Percentiles rank a stretch among this genome's conserved stretches.
These are phyloP conservation scores for Russula lepida DNA, from an alignment of 768 basidiomycete species.

Conservation along the genomic window DNA sequence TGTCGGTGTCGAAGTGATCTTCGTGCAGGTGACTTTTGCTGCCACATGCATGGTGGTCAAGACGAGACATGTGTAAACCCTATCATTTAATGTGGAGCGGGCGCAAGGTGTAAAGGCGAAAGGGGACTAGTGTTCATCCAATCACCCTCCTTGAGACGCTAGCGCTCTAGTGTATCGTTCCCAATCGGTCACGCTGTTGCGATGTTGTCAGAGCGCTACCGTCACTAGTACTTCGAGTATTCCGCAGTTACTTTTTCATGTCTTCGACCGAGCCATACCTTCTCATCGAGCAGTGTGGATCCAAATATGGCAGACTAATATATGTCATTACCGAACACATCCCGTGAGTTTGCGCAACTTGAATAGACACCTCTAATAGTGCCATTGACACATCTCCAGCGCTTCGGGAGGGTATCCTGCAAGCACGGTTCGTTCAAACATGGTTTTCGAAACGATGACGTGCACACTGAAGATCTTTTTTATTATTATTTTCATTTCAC, in stretches of 20 bases:
- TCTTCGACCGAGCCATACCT: slow-evolving; percentile 29
- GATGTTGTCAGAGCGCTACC: slow-evolving; percentile 15
- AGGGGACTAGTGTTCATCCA: slow-evolving; percentile 4
- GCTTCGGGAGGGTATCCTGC: slow-evolving; percentile 28
- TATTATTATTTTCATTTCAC: not conserved
- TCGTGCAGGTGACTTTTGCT: slow-evolving; percentile 5
- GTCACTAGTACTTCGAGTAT: slow-evolving; percentile 15
- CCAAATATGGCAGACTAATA: slow-evolving; percentile 35
- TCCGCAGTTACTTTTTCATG: slow-evolving; percentile 19
- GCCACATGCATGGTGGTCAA: not conserved
- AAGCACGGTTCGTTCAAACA: slow-evolving; percentile 27
- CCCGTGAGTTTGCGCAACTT: slow-evolving; percentile 29
- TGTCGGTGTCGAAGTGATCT: slow-evolving; percentile 4
- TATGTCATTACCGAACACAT: slow-evolving; percentile 37
- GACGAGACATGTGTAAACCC: slow-evolving; percentile 7
- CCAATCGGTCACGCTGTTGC: slow-evolving; percentile 13
- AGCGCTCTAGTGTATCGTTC: slow-evolving; percentile 12
- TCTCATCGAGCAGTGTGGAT: slow-evolving; percentile 36
- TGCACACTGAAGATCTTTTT: slow-evolving; percentile 15
- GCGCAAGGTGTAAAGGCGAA: not conserved
- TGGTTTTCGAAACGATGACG: not conserved
- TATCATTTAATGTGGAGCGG: slow-evolving; percentile 6
- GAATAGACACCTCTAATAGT: not conserved
- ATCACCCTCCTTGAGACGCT: slow-evolving; percentile 5
- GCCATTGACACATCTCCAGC: slow-evolving; percentile 24